phyloP scores from a whole-genome alignment of 208 protist genomes.

The Trypanosomatidae sp. region DNA sequence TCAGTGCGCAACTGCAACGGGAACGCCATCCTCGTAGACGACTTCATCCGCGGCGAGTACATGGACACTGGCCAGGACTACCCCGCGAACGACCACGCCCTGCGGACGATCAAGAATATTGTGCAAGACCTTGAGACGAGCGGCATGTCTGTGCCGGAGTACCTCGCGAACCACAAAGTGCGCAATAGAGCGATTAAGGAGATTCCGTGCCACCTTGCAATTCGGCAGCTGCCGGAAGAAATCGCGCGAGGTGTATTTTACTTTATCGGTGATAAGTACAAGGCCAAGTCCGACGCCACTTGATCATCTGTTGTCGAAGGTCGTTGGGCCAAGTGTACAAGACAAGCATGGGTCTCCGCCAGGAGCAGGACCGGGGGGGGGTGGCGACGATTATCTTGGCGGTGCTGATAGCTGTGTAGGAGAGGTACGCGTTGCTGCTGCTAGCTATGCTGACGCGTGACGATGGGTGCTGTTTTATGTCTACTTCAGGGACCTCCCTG shows the following conservation, averaged over 20 bases:
- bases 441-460: neutral
- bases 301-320: neutral
- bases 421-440: neutral
- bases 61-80: constrained; percentile 88
- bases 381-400: neutral
- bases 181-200: constrained; percentile 71
- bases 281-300: neutral
- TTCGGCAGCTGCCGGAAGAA: constrained; percentile 86
- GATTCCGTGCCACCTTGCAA: constrained; percentile 84
- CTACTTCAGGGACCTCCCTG: neutral
- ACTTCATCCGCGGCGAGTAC: constrained; percentile 91
- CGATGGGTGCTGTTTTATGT: neutral
- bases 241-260: constrained; percentile 87
- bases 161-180: constrained; percentile 58
- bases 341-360: neutral
- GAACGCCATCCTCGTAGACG: constrained; percentile 86
- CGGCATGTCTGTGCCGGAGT: constrained; percentile 66
- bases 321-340: neutral
- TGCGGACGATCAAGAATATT: constrained; percentile 69
- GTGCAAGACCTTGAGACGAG: constrained; percentile 71
- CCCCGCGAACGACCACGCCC: constrained; percentile 75
- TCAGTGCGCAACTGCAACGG: constrained; percentile 86
- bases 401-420: neutral
- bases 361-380: neutral
- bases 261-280: constrained; percentile 87